Evolutionary conservation across 177 flowering plant species (phyloP), one percentile per base, ranked within the genome.

Genomic region (Vitis hybrid): DNA sequence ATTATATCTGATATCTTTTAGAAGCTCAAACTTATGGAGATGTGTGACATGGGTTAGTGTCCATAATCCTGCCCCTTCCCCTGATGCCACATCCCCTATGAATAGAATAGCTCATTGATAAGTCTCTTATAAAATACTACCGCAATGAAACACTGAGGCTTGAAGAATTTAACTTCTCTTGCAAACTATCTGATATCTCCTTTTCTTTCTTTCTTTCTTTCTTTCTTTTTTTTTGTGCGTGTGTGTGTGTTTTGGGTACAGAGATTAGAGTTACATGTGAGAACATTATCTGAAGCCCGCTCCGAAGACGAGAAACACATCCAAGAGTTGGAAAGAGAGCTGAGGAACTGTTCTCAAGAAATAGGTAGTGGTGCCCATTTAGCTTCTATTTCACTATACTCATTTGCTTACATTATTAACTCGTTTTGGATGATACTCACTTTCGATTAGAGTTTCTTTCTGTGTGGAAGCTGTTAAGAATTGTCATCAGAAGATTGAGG

Each of bases 281-380:
- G 78, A 71, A 79, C 84, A 60, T 81, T 90, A 64, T 79, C 87
- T 18, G 88, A 85, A 64, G 85, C 91, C 63, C 90, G 75, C 64
- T 50, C 52, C 24, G 85, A 85, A 71, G 96, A 92, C 71, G 78
- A 77, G 71, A 83, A 75, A 62, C 84, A 78, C 65, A 90, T 92
- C 54, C 84, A 77, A 62, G 81, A 75, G 68, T 69, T 92, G 84
- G 89, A 92, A 78, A 84, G 81, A 74, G 94, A 94, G 78, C 72
- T 94, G 48, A 74, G 75, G 66, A 90, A 87, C 69, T 87, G 92
- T 80, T 84, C 84, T 61, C 84, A 87, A 69, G 90, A 92, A 79
- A 87, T 94, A 78, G 94, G 98, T 94, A 78, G 54, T 32, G 8
- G 57, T 67, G 63, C 46, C 15, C 18, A 27, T 58, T n/a, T 35